Evolutionary conservation across 176 grass and related monocot species (phyloP), one percentile per base, ranked within the genome.

Genomic region (Metroxylon sagu): DNA sequence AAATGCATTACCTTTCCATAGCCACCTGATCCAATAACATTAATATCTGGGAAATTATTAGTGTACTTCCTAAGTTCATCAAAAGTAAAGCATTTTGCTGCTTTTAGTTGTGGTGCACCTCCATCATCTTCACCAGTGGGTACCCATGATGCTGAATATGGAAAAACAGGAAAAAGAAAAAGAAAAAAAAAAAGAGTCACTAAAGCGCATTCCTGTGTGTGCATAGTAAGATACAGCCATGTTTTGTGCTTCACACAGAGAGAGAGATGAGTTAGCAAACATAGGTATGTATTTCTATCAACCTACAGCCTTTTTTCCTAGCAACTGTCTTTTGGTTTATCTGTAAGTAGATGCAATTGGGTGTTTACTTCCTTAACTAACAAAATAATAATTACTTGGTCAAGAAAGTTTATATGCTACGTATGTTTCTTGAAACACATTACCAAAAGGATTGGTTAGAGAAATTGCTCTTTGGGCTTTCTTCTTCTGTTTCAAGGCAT

Each of bases 1-100:
- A 12, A 12, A 43, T 43, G 7, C 1, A 43, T 43, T 88, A 97
- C 93, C 59, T 53, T 82, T 85, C 92, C 87, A 48, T 85, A 97
- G 5, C 92, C 83, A n/a, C 92, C 92, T 29, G 50, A 62, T 27
- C 92, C 92, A 66, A 91, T 80, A 30, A 68, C 66, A 50, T 90
- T 97, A 25, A 71, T 86, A 72, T 85, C 61, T 28, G 60, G 51
- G 78, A 97, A 97, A 58, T 83, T 77, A 57, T 88, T 97, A 17
- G 87, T 97, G 78, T 53, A 80, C 54, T 76, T 66, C 59, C 70
- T 90, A 16, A 97, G 75, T 77, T 97, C 81, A 65, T 90, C 84
- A 54, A 77, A 62, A 72, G 72, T 60, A 49, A 97, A 97, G 60
- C 31, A 50, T 80, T 69, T 90, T 39, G 87, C 76, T 16, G 62